Evolutionary conservation across 495 filamentous ascomycete species (phyloP).

Genomic region (Parmelia sp.): DNA sequence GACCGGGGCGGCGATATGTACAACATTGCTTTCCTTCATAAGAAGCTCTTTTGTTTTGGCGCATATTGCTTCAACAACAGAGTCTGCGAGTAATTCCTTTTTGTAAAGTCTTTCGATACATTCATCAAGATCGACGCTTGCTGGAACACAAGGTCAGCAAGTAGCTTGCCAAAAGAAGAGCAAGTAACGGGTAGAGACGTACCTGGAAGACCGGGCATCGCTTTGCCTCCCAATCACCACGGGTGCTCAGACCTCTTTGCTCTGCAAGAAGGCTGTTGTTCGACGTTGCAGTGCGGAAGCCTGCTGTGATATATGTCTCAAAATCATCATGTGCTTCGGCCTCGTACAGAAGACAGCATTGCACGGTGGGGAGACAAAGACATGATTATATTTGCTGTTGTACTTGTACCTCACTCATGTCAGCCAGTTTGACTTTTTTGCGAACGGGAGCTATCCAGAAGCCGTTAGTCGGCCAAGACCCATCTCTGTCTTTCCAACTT

Average conservation of each 20-base stretch:
- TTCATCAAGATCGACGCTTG: slow-evolving; percentile 95
- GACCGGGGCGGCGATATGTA: slow-evolving; percentile 90
- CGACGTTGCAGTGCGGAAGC: slow-evolving; percentile 15
- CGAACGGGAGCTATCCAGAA: slow-evolving; percentile 6
- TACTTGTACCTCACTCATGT: background rate
- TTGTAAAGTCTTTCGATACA: slow-evolving; percentile 93
- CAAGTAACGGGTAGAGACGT: slow-evolving; percentile 30
- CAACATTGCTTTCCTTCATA: slow-evolving; percentile 99
- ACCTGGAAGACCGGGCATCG: slow-evolving; percentile 88
- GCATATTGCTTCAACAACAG: slow-evolving; percentile 97
- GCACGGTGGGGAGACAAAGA: slow-evolving; percentile 20
- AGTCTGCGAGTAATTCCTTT: slow-evolving; percentile 93
- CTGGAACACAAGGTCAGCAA: slow-evolving; percentile 40
- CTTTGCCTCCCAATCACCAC: slow-evolving; percentile 30
- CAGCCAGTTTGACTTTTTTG: background rate
- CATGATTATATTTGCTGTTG: background rate
- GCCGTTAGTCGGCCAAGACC: background rate
- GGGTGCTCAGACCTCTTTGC: slow-evolving; percentile 5
- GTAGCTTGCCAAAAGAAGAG: background rate
- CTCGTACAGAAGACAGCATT: slow-evolving; percentile 16
- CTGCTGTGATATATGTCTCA: slow-evolving; percentile 15
- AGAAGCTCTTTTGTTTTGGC: slow-evolving; percentile 96
- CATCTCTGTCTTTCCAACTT: slow-evolving; percentile 1
- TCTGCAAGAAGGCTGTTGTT: background rate
- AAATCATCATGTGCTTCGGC: slow-evolving; percentile 18